Conservation (phyloP, 768 basidiomycete genomes). For the Pleurotus cornucopiae region DNA sequence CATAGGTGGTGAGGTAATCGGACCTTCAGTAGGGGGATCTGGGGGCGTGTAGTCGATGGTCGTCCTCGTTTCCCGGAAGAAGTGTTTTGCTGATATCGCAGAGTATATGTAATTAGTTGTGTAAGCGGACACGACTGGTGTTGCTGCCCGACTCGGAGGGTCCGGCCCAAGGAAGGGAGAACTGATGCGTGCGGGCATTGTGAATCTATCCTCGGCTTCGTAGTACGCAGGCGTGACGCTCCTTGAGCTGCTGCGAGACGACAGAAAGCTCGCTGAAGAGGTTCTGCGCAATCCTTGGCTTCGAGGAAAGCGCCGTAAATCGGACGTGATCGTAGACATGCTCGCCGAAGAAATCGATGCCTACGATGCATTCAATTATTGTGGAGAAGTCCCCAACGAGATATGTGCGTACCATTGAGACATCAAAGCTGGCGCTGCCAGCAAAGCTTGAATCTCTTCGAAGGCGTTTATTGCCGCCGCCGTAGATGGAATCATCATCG, state of each 20-base stretch:
- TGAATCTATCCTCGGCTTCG: background rate
- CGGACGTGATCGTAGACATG: background rate
- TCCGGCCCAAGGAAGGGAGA: background rate
- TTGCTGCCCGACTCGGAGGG: background rate
- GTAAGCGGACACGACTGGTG: background rate
- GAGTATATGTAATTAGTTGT: conserved; percentile 13
- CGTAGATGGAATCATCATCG: background rate
- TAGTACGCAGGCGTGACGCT: background rate
- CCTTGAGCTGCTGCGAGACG: background rate
- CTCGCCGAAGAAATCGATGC: too few species aligned
- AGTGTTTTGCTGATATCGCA: conserved; percentile 22
- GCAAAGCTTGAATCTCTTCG: conserved; percentile 4
- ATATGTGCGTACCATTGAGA: background rate
- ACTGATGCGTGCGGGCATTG: background rate
- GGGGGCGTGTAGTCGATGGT: conserved; percentile 24
- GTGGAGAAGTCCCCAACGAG: too few species aligned
- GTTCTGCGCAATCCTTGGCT: background rate
- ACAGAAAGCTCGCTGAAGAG: background rate
- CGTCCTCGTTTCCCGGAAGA: conserved; percentile 17
- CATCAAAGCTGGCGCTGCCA: background rate
- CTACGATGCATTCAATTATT: too few species aligned
- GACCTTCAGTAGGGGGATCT: conserved; percentile 11
- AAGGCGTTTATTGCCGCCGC: conserved; percentile 2
- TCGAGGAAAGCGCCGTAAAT: background rate
- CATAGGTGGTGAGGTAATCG: conserved; percentile 22